These are phyloP conservation scores for Xerocomus brunneocitrinus DNA, from an alignment of 768 basidiomycete genomes.

Conservation along the genomic window DNA sequence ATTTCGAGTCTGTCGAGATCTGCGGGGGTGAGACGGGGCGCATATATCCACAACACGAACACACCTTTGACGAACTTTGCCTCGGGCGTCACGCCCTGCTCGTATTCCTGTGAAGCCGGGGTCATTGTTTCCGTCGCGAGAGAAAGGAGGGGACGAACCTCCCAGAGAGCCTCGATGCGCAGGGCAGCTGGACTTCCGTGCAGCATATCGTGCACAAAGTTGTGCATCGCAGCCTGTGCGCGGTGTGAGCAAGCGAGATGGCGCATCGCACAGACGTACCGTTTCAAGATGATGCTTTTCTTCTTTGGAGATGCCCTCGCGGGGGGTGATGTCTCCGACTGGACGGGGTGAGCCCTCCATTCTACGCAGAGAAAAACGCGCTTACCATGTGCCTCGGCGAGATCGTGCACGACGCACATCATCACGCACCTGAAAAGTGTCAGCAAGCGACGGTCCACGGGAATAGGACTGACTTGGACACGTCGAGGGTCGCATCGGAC, in stretches of 20 bases:
- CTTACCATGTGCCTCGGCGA: slow-evolving; percentile 89
- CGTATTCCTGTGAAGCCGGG: slow-evolving; percentile 75
- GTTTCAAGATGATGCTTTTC: slow-evolving; percentile 77
- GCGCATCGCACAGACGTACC: slow-evolving; percentile 34
- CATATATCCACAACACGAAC: neutral
- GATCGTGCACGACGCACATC: slow-evolving; percentile 90
- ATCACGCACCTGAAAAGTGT: slow-evolving; percentile 62
- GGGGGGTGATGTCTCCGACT: slow-evolving; percentile 94
- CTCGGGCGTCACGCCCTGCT: slow-evolving; percentile 65
- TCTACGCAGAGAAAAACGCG: too few species aligned
- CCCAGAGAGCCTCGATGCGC: slow-evolving; percentile 67
- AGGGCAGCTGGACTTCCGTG: slow-evolving; percentile 67
- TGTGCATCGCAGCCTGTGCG: slow-evolving; percentile 79
- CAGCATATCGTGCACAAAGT: slow-evolving; percentile 88
- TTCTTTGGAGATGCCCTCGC: slow-evolving; percentile 76
- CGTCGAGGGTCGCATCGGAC: slow-evolving; percentile 66
- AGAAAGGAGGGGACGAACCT: slow-evolving; percentile 29
- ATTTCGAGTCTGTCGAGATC: slow-evolving; percentile 87
- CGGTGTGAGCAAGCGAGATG: neutral
- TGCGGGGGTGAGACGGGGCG: slow-evolving; percentile 22
- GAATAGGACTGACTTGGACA: slow-evolving; percentile 54
- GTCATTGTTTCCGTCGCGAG: neutral
- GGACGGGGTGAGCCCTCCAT: neutral
- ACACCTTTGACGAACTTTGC: slow-evolving; percentile 86
- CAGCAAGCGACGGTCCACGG: neutral